These are phyloP conservation scores for Phytophthora pisi DNA, from an alignment of 352 stramenopile genomes.

Conservation along the genomic window DNA sequence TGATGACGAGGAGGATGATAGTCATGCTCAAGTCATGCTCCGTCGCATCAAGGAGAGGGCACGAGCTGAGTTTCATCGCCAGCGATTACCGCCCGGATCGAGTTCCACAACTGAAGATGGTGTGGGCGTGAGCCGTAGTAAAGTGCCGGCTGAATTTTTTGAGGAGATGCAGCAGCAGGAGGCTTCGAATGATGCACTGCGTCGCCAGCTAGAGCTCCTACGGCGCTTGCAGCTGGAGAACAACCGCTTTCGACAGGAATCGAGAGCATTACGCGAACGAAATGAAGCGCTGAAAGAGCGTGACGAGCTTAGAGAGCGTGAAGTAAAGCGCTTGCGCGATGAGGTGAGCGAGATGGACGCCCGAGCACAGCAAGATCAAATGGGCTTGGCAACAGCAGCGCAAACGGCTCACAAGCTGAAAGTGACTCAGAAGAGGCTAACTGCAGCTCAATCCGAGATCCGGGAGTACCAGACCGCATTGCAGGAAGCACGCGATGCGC, in stretches of 20 bases:
- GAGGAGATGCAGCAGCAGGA: constrained; percentile 59
- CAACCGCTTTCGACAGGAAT: constrained; percentile 69
- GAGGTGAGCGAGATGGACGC: constrained; percentile 41
- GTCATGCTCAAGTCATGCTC: constrained; percentile 32
- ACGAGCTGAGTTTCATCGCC: constrained; percentile 39
- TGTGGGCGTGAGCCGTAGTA: background rate
- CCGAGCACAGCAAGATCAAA: constrained; percentile 45
- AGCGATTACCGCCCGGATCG: constrained; percentile 12
- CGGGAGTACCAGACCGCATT: constrained; percentile 46
- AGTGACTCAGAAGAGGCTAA: constrained; percentile 47
- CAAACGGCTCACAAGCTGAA: constrained; percentile 57
- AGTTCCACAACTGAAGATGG: constrained; percentile 4
- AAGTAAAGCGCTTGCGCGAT: constrained; percentile 56
- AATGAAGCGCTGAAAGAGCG: constrained; percentile 54
- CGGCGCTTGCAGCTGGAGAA: constrained; percentile 74
- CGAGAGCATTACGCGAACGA: constrained; percentile 46
- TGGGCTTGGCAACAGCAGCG: constrained; percentile 33
- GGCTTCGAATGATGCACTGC: constrained; percentile 65
- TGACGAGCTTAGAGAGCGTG: constrained; percentile 43
- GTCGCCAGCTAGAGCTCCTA: constrained; percentile 73
- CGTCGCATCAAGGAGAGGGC: constrained; percentile 48
- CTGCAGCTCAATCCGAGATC: constrained; percentile 36
- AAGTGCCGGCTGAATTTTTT: constrained; percentile 18
- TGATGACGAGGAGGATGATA: constrained; percentile 24
- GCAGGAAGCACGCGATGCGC: constrained; percentile 40